Evolutionary conservation across 2,329 filamentous ascomycete genomes (phyloP), one percentile per base, ranked within the genome.

Genomic region (Fusarium temperatum): DNA sequence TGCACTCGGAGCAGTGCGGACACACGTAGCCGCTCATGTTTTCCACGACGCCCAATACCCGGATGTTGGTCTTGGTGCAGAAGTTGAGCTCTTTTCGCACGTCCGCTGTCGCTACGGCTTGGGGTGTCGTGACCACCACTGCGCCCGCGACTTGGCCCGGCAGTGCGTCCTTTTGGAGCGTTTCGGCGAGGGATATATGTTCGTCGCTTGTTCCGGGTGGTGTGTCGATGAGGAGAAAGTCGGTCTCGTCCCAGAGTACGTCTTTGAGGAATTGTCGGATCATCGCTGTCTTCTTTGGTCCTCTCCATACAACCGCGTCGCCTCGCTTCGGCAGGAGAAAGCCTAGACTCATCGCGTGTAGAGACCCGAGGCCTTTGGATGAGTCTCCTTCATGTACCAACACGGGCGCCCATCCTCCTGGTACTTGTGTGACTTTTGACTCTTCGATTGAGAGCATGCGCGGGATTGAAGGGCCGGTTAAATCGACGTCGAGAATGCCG

Each of bases 281-380:
- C 96, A 99, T 99, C 57, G 96, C 96, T 9, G 96, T 99, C 85
- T 99, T 99, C 84, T 99, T 99, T 6, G 96, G 96, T 0, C 96
- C 96, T 60, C 96, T 90, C 96, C 96, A 99, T 44, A 99, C 96
- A 1, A 99, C 95, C 1, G 96, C 96, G 78, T 98, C 95, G 71
- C 93, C 94, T 77, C 96, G 88, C 70, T 91, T 90, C 8, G 92
- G 91, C 11, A 99, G 88, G 12, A 99, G 88, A 78, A 99, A 98
- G 6, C 95, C 96, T 4, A 99, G 87, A 63, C 94, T 98, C 93
- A 98, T 98, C 82, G 94, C 96, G 69, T 90, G 89, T 15, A 96
- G 86, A 39, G 91, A 86, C 3, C 93, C 93, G 30, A 91, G 83
- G 6, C 86, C 87, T 35, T 81, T 80, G 11, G 82, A 79, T 8